phyloP scores from a whole-genome alignment of 371 early-diverging fungal genomes.

The Mortierella sp. region DNA sequence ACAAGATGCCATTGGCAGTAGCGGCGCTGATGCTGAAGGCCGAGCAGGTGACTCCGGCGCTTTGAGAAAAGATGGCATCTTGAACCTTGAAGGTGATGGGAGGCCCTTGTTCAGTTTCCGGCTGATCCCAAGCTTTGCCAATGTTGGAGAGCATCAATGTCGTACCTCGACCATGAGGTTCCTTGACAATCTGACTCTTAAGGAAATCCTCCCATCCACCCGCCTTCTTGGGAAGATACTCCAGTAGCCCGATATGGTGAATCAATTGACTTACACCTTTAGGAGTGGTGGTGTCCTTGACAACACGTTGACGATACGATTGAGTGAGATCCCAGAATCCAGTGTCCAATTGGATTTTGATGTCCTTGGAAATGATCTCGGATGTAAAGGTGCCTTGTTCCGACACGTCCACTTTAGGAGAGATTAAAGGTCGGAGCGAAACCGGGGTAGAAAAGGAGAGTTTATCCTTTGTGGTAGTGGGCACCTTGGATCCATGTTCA shows the following conservation, averaged over 20 bases:
- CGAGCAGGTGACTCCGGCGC: slow-evolving; percentile 3
- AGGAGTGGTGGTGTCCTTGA: slow-evolving; percentile 15
- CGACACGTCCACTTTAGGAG: slow-evolving; percentile 2
- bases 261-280: slow-evolving; percentile 5
- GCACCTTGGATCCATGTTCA: background rate
- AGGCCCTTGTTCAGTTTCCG: background rate
- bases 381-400: slow-evolving; percentile 30
- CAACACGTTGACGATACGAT: slow-evolving; percentile 14
- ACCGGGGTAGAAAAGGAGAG: slow-evolving; percentile 20
- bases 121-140: slow-evolving; percentile 35
- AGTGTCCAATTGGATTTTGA: slow-evolving; percentile 16
- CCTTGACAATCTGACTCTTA: slow-evolving; percentile 12
- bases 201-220: slow-evolving; percentile 42
- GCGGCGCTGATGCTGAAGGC: slow-evolving; percentile 20
- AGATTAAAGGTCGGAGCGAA: slow-evolving; percentile 19
- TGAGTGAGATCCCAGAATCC: slow-evolving; percentile 24
- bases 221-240: slow-evolving; percentile 16
- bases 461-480: slow-evolving; percentile 27
- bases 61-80: slow-evolving; percentile 31
- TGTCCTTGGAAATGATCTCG: slow-evolving; percentile 15
- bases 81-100: slow-evolving; percentile 13
- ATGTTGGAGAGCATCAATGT: slow-evolving; percentile 38
- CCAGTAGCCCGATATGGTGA: slow-evolving; percentile 27
- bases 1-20: slow-evolving; percentile 31
- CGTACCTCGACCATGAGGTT: slow-evolving; percentile 31